Percentiles rank a stretch among this genome's conserved stretches.
phyloP scores from a whole-genome alignment of 805 yeast species.

The Suhomyces canberraensis region DNA sequence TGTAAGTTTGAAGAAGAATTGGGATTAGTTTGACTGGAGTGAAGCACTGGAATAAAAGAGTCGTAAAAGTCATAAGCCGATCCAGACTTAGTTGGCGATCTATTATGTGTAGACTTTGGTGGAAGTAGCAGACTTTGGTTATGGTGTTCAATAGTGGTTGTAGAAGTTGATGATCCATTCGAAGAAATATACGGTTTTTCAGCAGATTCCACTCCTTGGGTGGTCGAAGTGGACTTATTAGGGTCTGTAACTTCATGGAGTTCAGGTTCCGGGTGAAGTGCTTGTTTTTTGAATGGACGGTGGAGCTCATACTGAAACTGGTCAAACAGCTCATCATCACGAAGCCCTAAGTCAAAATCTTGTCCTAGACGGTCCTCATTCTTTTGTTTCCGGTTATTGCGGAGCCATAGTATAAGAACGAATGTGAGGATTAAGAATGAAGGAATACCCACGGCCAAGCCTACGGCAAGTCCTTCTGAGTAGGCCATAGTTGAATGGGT shows the following conservation, averaged over 20 bases:
- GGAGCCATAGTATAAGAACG: constrained; percentile 22
- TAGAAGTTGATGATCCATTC: constrained; percentile 7
- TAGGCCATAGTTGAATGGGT: not conserved
- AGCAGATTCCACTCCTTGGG: constrained; percentile 6
- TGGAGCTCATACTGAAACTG: constrained; percentile 38
- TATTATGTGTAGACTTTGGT: constrained; percentile 1
- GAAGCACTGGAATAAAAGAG: constrained; percentile 38
- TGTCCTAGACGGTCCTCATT: constrained; percentile 28
- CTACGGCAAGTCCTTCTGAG: constrained; percentile 30
- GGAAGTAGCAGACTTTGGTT: constrained; percentile 1
- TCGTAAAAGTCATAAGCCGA: constrained; percentile 42
- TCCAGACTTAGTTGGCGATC: constrained; percentile 12
- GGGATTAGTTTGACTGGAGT: constrained; percentile 13
- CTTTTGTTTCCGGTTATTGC: constrained; percentile 29
- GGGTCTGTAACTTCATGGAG: constrained; percentile 6
- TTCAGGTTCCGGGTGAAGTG: constrained; percentile 1
- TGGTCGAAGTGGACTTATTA: constrained; percentile 9
- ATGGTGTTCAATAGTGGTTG: constrained; percentile 8
- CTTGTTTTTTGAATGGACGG: constrained; percentile 12
- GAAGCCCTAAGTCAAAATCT: constrained; percentile 33
- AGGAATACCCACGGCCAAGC: constrained; percentile 42
- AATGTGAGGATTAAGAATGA: constrained; percentile 27
- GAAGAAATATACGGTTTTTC: constrained; percentile 8
- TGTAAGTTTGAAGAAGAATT: constrained; percentile 6
- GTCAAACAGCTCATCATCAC: constrained; percentile 33